A percentile compares a stretch with the other conserved stretches of the same genome.
Conservation (phyloP, 2,329 filamentous ascomycete species). For the Ophiocordyceps australis region DNA sequence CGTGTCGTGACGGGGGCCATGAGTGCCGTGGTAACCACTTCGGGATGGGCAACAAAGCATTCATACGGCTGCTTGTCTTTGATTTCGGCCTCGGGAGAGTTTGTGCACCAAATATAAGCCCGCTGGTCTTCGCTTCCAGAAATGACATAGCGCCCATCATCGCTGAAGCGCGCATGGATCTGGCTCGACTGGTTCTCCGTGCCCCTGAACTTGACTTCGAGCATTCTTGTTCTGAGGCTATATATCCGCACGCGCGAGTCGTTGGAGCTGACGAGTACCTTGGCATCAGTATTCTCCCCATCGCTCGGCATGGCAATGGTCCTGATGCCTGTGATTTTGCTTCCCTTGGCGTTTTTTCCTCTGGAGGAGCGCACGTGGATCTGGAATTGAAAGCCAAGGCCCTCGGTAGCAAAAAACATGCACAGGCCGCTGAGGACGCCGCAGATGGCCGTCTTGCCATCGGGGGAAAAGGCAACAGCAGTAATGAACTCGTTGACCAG, state of each 20-base stretch:
- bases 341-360: constrained; percentile 87
- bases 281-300: constrained; percentile 44
- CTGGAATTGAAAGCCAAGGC: constrained; percentile 65
- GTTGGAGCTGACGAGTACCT: constrained; percentile 82
- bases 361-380: constrained; percentile 86
- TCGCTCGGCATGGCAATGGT: constrained; percentile 39
- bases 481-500: constrained; percentile 78
- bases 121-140: constrained; percentile 86
- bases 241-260: constrained; percentile 86
- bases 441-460: constrained; percentile 78
- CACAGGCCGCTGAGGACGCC: constrained; percentile 75
- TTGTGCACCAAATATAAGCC: constrained; percentile 69
- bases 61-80: constrained; percentile 73
- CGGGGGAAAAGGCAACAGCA: constrained; percentile 81
- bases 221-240: constrained; percentile 63
- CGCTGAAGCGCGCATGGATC: constrained; percentile 76
- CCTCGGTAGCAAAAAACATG: constrained; percentile 84
- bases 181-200: constrained; percentile 83
- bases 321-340: constrained; percentile 92
- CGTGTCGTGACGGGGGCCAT: constrained; percentile 68
- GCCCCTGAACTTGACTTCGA: constrained; percentile 82
- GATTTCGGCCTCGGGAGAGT: constrained; percentile 35
- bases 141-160: constrained; percentile 71
- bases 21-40: constrained; percentile 75
- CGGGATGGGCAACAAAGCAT: constrained; percentile 76